These are phyloP conservation scores for Funneliformis caledonium DNA, from an alignment of 371 early-diverging fungal species.

Conservation along the genomic window DNA sequence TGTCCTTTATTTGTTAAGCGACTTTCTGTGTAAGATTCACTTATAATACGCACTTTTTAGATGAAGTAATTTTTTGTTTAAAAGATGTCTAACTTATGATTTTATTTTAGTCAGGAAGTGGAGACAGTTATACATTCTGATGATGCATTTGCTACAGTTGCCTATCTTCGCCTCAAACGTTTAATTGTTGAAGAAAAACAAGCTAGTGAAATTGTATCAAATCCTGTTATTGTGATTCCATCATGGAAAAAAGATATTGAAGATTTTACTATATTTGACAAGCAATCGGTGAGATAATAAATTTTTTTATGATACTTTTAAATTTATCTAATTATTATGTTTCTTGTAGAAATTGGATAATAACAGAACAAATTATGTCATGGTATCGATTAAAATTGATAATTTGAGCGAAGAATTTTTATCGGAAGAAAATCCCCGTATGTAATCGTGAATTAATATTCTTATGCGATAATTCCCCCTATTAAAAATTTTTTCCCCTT, in stretches of 20 bases:
- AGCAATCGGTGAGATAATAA: neutral
- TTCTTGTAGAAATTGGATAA: neutral
- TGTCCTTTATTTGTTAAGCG: conserved; percentile 93
- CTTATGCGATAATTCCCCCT: neutral
- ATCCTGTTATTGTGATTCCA: conserved; percentile 17
- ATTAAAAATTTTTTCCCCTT: neutral
- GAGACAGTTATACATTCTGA: conserved; percentile 79
- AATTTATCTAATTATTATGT: neutral
- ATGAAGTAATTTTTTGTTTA: neutral
- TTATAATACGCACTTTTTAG: neutral
- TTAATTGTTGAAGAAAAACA: conserved; percentile 65
- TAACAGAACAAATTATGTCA: neutral
- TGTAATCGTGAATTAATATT: neutral
- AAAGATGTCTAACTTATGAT: neutral
- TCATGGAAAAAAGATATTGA: conserved; percentile 27
- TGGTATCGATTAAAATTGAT: neutral
- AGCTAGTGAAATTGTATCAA: conserved; percentile 42
- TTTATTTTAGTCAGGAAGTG: conserved; percentile 62
- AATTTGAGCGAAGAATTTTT: neutral
- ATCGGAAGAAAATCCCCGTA: neutral
- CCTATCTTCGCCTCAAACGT: conserved; percentile 72
- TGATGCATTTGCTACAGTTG: conserved; percentile 84
- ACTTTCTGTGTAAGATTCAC: conserved; percentile 63
- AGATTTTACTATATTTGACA: neutral
- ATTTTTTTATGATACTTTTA: neutral